A percentile compares a stretch with the other conserved stretches of the same genome.
These are phyloP conservation scores for Saccharum officinarum DNA, from an alignment of 176 grass and related monocot species.

Conservation along the genomic window DNA sequence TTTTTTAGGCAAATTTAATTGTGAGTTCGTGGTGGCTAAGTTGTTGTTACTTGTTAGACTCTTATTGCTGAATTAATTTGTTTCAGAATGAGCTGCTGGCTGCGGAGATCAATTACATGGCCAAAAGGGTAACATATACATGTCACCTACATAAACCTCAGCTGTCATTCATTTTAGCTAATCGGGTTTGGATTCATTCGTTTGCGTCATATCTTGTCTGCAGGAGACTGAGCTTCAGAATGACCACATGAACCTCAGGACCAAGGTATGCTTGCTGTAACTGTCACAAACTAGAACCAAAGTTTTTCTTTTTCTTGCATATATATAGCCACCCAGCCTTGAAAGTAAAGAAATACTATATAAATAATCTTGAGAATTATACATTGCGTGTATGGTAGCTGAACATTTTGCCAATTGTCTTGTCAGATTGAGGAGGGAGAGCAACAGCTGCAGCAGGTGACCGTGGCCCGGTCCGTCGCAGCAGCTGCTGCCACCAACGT, in stretches of 20 bases:
- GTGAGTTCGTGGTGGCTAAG: background rate
- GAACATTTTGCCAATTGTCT: background rate
- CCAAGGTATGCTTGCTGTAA: slow-evolving; percentile 39
- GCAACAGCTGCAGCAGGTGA: slow-evolving; percentile 51
- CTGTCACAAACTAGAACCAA: background rate
- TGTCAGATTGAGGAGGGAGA: slow-evolving; percentile 55
- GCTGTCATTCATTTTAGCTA: background rate
- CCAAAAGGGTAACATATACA: slow-evolving; percentile 52
- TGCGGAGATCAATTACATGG: slow-evolving; percentile 70
- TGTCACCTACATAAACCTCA: background rate
- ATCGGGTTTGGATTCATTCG: background rate
- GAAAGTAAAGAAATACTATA: background rate
- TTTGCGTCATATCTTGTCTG: background rate
- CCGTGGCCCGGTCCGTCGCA: slow-evolving; percentile 30
- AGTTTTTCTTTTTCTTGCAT: background rate
- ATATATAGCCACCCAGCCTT: background rate
- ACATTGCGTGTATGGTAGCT: background rate
- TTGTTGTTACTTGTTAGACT: background rate
- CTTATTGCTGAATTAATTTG: background rate
- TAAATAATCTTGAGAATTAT: background rate
- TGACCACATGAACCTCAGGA: slow-evolving; percentile 66
- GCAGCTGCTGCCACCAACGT: background rate
- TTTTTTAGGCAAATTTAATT: background rate
- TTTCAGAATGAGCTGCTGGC: slow-evolving; percentile 71
- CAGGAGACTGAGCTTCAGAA: slow-evolving; percentile 76